These are phyloP conservation scores for Fraxinus xanthoxyloides DNA, from an alignment of 305 asterid species.

Conservation along the genomic window DNA sequence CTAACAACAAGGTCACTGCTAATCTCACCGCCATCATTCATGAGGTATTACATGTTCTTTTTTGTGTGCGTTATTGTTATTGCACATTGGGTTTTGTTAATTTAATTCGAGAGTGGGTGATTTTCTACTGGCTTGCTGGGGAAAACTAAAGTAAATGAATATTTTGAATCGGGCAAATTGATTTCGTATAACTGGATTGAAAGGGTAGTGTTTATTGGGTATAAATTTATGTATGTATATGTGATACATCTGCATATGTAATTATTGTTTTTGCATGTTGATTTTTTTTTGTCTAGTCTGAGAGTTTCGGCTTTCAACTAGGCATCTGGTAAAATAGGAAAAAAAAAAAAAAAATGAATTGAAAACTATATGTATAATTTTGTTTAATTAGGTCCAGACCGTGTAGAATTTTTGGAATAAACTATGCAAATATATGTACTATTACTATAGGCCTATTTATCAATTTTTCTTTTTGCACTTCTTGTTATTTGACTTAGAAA, in stretches of 20 bases:
- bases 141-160: background rate
- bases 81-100: conserved; percentile 23
- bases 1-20: conserved; percentile 79
- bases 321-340: background rate
- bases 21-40: conserved; percentile 73
- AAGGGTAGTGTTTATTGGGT: background rate
- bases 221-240: background rate
- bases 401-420: background rate
- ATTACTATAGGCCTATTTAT: background rate
- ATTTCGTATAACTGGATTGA: background rate
- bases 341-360: background rate
- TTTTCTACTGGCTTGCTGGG: background rate
- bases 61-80: conserved; percentile 9
- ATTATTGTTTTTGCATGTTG: conserved; percentile 17
- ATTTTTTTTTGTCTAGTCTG: background rate
- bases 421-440: background rate
- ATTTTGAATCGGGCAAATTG: background rate
- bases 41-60: conserved; percentile 50
- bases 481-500: background rate
- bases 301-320: background rate
- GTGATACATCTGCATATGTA: background rate
- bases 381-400: background rate
- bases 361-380: background rate
- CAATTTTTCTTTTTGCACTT: background rate
- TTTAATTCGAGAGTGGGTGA: background rate